Evolutionary conservation across 345 rosid species (phyloP).

Genomic region (Brassica incana): DNA sequence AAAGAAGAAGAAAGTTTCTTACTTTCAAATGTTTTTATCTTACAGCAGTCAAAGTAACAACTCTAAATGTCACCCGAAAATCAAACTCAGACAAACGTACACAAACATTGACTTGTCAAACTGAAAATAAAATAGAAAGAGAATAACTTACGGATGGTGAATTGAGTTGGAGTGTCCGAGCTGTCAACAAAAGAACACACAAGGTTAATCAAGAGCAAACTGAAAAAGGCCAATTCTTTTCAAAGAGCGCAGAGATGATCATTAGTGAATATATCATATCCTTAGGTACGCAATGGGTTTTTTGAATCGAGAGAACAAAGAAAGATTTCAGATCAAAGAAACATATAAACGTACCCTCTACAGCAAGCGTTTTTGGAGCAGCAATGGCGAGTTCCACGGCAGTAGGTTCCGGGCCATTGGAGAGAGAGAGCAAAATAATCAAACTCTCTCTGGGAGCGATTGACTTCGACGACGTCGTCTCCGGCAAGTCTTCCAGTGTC

Average conservation of each 20-base stretch:
- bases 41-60: neutral
- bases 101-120: neutral
- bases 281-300: no score
- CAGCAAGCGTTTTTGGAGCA: conserved; percentile 88
- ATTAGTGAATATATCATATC: no score
- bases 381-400: conserved; percentile 72
- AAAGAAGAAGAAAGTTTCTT: neutral
- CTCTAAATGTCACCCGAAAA: neutral
- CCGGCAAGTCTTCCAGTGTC: conserved; percentile 11
- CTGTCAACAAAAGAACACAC: neutral
- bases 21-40: neutral
- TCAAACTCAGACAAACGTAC: neutral
- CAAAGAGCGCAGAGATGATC: neutral
- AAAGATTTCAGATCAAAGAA: neutral
- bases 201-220: neutral
- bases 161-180: neutral
- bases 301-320: no score
- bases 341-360: conserved; percentile 51
- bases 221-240: neutral
- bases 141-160: neutral
- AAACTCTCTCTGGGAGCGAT: conserved; percentile 62
- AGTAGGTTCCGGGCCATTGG: conserved; percentile 87
- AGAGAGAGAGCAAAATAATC: conserved; percentile 83
- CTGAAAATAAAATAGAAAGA: neutral
- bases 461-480: conserved; percentile 25